Evolutionary conservation across 78 protist genomes (phyloP), one percentile per base, ranked within the genome.

Genomic region (Speleostelium caveatum): DNA sequence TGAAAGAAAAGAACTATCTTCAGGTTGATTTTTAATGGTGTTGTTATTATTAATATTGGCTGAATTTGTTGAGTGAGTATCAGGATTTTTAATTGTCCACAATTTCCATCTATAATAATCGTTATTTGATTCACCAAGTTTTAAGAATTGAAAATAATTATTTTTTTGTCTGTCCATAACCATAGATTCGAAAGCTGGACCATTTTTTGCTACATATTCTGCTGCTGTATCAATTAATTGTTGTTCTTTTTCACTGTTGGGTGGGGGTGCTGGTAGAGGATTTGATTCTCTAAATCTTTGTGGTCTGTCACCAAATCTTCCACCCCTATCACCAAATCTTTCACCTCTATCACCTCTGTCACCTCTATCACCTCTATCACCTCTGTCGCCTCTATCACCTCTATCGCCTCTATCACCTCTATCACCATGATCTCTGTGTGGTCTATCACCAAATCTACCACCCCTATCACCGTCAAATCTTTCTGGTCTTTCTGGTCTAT

Each of bases 51-150:
- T 58, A 71, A 26, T 75, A 60, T 75, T n/a, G 73, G 63, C 42
- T 62, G 87, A 36, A 35, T 49, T 51, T 66, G 60, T 65, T 33
- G 65, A 55, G 22, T 72, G 78, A 72, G 78, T 63, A 69, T 86
- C 93, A 16, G 93, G 86, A 41, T 88, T 76, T 53, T 69, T 88
- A 28, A 78, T 88, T 8, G 73, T 73, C 87, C 86, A 88, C 32
- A 88, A 10, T 67, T 73, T 88, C 86, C 86, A 88, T 32, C 75
- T 61, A 72, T 88, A 88, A 67, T 88, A 88, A 26, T 78, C 94
- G 60, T 88, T 69, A n/a, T 33, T 17, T 0, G 51, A 53, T 21
- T 56, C 28, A 26, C 26, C 41, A 26, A 69, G 73, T 26, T 61
- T 71, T 53, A 88, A 55, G 42, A 88, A 88, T 2, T 53, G 8